Conservation (phyloP, 2,329 filamentous ascomycete species). For the Monosporascus sp. region DNA sequence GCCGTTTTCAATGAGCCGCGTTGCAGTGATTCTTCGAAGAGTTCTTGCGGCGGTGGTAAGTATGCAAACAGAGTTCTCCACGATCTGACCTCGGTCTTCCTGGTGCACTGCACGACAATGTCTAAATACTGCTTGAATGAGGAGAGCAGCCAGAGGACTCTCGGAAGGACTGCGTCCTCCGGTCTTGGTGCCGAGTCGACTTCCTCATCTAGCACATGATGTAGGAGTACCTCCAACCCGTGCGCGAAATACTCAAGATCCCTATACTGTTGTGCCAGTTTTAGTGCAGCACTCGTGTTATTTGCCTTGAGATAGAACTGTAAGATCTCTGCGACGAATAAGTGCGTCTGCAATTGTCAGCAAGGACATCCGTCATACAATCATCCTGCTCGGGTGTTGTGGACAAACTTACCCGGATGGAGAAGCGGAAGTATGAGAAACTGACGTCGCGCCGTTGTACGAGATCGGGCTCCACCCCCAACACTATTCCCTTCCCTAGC, state of each 20-base stretch:
- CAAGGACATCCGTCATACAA: not conserved
- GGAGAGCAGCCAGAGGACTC: conserved; percentile 59
- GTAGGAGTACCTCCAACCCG: conserved; percentile 83
- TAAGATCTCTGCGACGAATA: conserved; percentile 86
- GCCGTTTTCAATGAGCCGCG: conserved; percentile 88
- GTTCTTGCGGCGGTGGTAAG: conserved; percentile 79
- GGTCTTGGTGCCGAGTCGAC: conserved; percentile 66
- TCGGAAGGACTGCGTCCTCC: conserved; percentile 58
- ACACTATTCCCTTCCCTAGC: conserved; percentile 81
- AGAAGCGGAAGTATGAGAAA: conserved; percentile 85
- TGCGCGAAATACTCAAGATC: conserved; percentile 88
- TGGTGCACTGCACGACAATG: conserved; percentile 92
- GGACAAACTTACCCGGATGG: conserved; percentile 66
- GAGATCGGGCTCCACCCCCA: conserved; percentile 88
- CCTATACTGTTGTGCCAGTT: conserved; percentile 79
- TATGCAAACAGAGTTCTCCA: conserved; percentile 94
- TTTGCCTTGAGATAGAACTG: conserved; percentile 72
- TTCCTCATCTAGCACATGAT: conserved; percentile 91
- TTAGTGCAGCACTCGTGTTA: conserved; percentile 74
- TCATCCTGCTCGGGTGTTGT: not conserved
- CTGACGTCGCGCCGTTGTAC: conserved; percentile 88
- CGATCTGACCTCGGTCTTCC: conserved; percentile 91
- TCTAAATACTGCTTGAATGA: conserved; percentile 85
- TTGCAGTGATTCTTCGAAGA: conserved; percentile 88
- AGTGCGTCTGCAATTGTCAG: conserved; percentile 61